These are phyloP conservation scores for Alternaria brassicicola DNA, from an alignment of 2,329 filamentous ascomycete species.

Conservation along the genomic window DNA sequence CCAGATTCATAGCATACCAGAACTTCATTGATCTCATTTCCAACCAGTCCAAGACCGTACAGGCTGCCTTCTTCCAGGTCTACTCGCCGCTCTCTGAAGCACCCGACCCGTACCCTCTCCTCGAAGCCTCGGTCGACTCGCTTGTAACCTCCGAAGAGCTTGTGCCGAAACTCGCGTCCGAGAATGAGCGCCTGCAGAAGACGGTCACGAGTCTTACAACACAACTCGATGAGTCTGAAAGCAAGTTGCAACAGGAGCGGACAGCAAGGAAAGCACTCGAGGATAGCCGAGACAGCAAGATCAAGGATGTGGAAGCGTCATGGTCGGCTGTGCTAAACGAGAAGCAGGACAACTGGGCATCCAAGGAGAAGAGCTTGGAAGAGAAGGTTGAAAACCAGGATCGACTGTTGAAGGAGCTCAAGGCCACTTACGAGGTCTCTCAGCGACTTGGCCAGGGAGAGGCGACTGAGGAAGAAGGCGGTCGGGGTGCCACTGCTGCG, in stretches of 20 bases:
- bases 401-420: slow-evolving; percentile 87
- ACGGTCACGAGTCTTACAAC: slow-evolving; percentile 75
- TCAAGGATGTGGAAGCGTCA: slow-evolving; percentile 87
- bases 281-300: slow-evolving; percentile 74
- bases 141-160: slow-evolving; percentile 92
- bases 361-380: slow-evolving; percentile 87
- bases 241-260: slow-evolving; percentile 78
- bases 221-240: slow-evolving; percentile 84
- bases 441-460: slow-evolving; percentile 81
- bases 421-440: slow-evolving; percentile 95
- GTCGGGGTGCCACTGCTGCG: slow-evolving; percentile 75
- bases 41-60: slow-evolving; percentile 92
- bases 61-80: slow-evolving; percentile 88
- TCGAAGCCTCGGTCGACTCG: slow-evolving; percentile 95
- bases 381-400: slow-evolving; percentile 97
- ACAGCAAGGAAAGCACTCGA: slow-evolving; percentile 75
- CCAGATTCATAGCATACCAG: slow-evolving; percentile 76
- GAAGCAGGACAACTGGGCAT: slow-evolving; percentile 94
- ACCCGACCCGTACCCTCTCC: slow-evolving; percentile 92
- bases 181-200: slow-evolving; percentile 86
- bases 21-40: slow-evolving; percentile 95
- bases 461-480: slow-evolving; percentile 62
- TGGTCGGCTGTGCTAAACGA: slow-evolving; percentile 91
- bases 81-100: slow-evolving; percentile 95
- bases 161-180: slow-evolving; percentile 83